These are phyloP conservation scores for Ophiocordyceps camponoti-saundersi DNA, from an alignment of 2,329 filamentous ascomycete species.

Conservation along the genomic window DNA sequence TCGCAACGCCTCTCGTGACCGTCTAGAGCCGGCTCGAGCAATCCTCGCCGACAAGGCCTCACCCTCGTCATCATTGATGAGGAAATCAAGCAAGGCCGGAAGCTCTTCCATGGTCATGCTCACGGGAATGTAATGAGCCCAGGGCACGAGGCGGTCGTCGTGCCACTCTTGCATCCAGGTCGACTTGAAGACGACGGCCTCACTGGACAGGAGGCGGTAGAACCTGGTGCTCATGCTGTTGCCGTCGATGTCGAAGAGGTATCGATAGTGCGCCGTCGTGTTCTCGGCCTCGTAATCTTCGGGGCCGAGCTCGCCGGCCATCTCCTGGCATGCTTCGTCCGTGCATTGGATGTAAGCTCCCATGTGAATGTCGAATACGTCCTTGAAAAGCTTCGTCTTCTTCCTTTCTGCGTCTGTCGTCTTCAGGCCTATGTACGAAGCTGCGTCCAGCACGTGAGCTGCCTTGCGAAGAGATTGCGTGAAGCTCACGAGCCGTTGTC, in stretches of 20 bases:
- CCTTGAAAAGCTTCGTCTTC: background rate
- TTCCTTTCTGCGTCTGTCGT: background rate
- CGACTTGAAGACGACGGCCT: conserved; percentile 30
- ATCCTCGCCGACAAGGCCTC: no score
- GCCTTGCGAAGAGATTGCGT: background rate
- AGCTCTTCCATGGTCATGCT: conserved; percentile 31
- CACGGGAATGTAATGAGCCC: conserved; percentile 39
- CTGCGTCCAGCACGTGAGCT: no score
- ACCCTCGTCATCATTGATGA: no score
- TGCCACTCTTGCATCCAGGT: conserved; percentile 40
- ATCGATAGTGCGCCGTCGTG: conserved; percentile 17
- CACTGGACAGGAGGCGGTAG: conserved; percentile 30
- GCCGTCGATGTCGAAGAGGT: conserved; percentile 37
- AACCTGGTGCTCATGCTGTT: conserved; percentile 38
- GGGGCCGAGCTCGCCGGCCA: no score
- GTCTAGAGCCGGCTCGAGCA: no score
- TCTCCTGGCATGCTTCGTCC: no score
- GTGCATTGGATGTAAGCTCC: conserved; percentile 7
- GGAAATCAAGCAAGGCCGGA: no score
- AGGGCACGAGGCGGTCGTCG: conserved; percentile 35
- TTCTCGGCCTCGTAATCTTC: conserved; percentile 16
- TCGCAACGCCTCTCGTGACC: no score
- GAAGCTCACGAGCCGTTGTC: background rate
- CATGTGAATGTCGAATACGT: no score
- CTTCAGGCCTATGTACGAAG: background rate